phyloP scores from a whole-genome alignment of 139 green algal species.

The Micractinium conductrix region DNA sequence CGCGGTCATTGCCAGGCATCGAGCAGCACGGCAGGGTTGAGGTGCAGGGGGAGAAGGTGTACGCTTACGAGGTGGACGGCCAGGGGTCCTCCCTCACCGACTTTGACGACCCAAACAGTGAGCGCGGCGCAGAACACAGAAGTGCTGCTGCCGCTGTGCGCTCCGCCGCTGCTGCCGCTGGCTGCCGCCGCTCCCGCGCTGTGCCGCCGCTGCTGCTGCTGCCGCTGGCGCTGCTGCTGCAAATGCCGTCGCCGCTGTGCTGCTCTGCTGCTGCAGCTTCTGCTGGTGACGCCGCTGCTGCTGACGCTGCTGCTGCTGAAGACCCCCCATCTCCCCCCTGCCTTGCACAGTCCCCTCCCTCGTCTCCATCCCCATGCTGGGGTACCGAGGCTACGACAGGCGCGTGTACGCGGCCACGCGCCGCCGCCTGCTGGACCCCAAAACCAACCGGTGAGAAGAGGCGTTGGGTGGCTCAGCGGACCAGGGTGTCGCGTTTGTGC shows the following conservation, averaged over 20 bases:
- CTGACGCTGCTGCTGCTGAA: too few species aligned
- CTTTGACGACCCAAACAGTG: conserved; percentile 56
- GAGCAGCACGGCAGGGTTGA: conserved; percentile 48
- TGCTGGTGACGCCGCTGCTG: too few species aligned
- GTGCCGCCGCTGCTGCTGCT: too few species aligned
- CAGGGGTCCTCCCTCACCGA: conserved; percentile 33
- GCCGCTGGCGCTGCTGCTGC: too few species aligned
- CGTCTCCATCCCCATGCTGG: conserved; percentile 66
- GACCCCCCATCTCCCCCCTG: background rate
- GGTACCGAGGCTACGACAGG: conserved; percentile 53
- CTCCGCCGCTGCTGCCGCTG: too few species aligned
- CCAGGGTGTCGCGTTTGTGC: too few species aligned
- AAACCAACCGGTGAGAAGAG: conserved; percentile 32
- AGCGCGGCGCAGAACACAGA: too few species aligned
- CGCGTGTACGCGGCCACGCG: conserved; percentile 46
- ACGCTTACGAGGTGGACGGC: conserved; percentile 76
- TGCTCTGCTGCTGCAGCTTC: too few species aligned
- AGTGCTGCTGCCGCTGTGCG: too few species aligned
- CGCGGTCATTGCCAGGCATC: conserved; percentile 49
- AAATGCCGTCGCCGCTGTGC: too few species aligned
- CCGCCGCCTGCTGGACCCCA: conserved; percentile 43
- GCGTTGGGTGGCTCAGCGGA: too few species aligned
- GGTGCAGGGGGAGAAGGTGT: conserved; percentile 33
- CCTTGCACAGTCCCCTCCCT: conserved; percentile 54
- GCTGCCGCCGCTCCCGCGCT: too few species aligned